phyloP scores from a whole-genome alignment of 1,284 basidiomycete species.

The Melampsora larici-populina region DNA sequence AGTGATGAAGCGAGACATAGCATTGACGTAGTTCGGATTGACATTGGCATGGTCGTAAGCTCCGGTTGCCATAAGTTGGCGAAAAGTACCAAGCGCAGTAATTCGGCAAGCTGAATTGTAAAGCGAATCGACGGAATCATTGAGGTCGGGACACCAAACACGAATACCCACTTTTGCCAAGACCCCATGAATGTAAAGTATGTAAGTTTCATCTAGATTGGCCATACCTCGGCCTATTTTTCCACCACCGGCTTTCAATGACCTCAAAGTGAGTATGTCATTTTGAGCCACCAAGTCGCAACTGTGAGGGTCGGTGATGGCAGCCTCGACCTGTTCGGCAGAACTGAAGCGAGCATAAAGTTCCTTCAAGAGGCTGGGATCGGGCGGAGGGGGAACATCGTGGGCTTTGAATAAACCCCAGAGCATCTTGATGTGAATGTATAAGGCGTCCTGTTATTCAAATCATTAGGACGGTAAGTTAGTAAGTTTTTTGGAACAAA shows the following conservation, averaged over 20 bases:
- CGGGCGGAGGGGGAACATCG: background rate
- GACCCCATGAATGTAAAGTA: conserved; percentile 4
- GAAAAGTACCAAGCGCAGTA: background rate
- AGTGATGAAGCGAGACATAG: no score
- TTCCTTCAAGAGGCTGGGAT: background rate
- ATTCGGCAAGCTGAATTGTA: no score
- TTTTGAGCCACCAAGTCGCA: background rate
- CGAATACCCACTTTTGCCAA: no score
- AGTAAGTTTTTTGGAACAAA: background rate
- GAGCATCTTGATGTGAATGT: background rate
- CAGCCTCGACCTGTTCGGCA: background rate
- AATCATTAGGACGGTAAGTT: background rate
- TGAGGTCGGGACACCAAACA: no score
- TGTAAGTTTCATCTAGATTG: background rate
- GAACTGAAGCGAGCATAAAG: background rate
- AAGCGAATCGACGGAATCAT: no score
- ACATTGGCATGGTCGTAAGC: background rate
- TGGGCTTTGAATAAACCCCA: background rate
- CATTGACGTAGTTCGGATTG: background rate
- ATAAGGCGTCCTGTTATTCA: background rate
- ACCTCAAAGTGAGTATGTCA: background rate
- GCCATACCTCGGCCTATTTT: background rate
- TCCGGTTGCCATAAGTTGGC: background rate
- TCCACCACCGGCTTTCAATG: background rate
- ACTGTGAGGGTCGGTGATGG: background rate